Base-by-base conservation (phyloP, 1,284 basidiomycete genomes). In the Ganoderma lingzhi region DNA sequence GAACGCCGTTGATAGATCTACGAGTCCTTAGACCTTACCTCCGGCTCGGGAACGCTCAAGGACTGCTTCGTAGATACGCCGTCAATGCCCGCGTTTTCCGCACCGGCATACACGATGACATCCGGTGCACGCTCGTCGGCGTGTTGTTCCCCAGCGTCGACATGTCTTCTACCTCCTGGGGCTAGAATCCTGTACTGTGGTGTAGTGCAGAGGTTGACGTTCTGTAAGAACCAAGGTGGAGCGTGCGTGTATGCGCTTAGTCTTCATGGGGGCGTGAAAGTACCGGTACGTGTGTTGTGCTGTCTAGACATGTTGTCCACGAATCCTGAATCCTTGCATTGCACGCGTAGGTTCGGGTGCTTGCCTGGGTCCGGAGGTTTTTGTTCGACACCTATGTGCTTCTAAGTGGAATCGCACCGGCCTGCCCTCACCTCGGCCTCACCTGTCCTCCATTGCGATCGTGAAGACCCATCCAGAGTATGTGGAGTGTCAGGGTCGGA, bases 31-130 rank as follows among this genome's bases (percentile, higher is more conserved):
- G 71, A 66, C 23, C 71, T 72, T 62, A 63, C 71, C 17, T 62
- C 56, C 19, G 68, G 71, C 30, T 44, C 45, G 45, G 70, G 64
- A 61, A 15, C 28, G 14, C 41, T 62, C 2, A 48, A 65, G n/a
- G 68, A 68, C 19, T 70, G 71, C 68, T 69, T 70, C 68, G 63
- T 72, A 23, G 71, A 72, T 66, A 68, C 68, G 41, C 66, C 68
- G 19, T 6, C 32, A 2, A 44, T 63, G 19, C 66, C 71, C 37
- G 71, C 71, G 28, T 66, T 66, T 58, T 51, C 37, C 3, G n/a
- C 39, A 12, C 71, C 71, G 17, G 67, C 59, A 45, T 66, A 70
- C 61, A 60, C 68, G 61, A 44, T 64, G 12, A 41, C 39, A 41
- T 72, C n/a, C n/a, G n/a, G n/a, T 70, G 68, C 58, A 37, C 60